phyloP scores from a whole-genome alignment of 192 early-diverging fungal genomes.

The Chytriomyces hyalinus region DNA sequence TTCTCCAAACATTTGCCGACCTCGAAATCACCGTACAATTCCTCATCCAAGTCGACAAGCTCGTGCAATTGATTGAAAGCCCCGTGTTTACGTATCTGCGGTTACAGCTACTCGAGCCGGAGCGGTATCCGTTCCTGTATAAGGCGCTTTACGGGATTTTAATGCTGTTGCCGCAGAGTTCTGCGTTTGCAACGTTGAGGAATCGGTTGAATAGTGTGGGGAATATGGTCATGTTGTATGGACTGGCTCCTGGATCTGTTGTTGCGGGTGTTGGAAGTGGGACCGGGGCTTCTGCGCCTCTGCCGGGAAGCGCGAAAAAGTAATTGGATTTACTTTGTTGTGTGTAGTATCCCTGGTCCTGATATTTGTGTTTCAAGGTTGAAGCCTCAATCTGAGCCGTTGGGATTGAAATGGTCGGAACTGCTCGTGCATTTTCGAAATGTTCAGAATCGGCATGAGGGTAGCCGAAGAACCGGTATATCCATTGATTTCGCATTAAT shows the following conservation, averaged over 20 bases:
- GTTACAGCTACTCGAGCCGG: conserved; percentile 91
- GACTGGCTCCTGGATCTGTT: not conserved
- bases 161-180: conserved; percentile 96
- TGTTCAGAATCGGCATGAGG: conserved; percentile 78
- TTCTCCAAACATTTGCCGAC: conserved; percentile 86
- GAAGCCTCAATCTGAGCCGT: conserved; percentile 5
- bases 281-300: not conserved
- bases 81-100: conserved; percentile 97
- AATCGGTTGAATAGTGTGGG: conserved; percentile 91
- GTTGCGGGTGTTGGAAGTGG: not conserved
- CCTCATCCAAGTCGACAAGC: conserved; percentile 95
- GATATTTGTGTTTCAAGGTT: not conserved
- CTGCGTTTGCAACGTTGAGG: conserved; percentile 92
- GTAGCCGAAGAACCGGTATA: conserved; percentile 58
- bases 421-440: conserved; percentile 73
- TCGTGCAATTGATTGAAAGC: conserved; percentile 95
- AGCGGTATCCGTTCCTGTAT: conserved; percentile 84
- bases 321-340: conserved; percentile 5
- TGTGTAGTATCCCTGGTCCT: not conserved
- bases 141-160: conserved; percentile 94
- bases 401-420: conserved; percentile 60
- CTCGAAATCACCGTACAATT: conserved; percentile 94
- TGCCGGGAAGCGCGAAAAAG: not conserved
- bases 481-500: not conserved
- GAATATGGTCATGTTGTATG: conserved; percentile 49